Base-by-base conservation (phyloP, 345 rosid genomes). In the Pistacia vera region DNA sequence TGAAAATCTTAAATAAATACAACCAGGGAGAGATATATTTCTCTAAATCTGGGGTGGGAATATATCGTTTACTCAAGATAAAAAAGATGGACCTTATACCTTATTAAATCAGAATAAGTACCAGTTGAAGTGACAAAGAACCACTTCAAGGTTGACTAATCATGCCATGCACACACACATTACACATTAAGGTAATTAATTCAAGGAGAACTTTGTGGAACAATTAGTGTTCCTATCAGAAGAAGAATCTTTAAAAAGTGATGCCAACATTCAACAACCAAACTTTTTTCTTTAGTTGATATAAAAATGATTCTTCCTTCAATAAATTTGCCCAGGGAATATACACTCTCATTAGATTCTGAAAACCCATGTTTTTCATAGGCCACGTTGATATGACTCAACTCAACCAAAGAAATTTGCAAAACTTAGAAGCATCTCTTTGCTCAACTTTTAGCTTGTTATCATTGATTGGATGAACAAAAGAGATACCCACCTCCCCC, bases 401-500 rank as follows among this genome's bases (percentile, higher is more conserved):
- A 63, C 25, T 41, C 11, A 30, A n/a, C 66, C 6, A 64, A 51
- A 48, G 69, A 54, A 68, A 73, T 36, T 46, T 60, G 68, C 36
- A 41, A 41, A 41, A 36, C 33, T 20, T 41, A 11, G 10, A 28
- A 35, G 33, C 70, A 79, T 68, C 70, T 68, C 70, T 66, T 46
- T 44, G 22, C 74, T 59, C 17, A 35, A 56, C 71, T 63, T 62
- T 80, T 36, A 66, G 38, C 20, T 28, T 20, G 8, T 38, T n/a
- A 74, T n/a, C 12, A 56, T 59, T 70, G 63, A 73, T 73, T 81
- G 78, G 81, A 69, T 35, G 75, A 73, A 72, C 22, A 55, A 48
- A 81, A 66, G 70, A 68, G 78, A 63, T 69, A 54, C 78, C 78
- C 81, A 74, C 75, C 46, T 66, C 13, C 41, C 41, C 68, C 20